phyloP scores from a whole-genome alignment of 148 eudicot genomes.

The Dysphania ambrosioides region DNA sequence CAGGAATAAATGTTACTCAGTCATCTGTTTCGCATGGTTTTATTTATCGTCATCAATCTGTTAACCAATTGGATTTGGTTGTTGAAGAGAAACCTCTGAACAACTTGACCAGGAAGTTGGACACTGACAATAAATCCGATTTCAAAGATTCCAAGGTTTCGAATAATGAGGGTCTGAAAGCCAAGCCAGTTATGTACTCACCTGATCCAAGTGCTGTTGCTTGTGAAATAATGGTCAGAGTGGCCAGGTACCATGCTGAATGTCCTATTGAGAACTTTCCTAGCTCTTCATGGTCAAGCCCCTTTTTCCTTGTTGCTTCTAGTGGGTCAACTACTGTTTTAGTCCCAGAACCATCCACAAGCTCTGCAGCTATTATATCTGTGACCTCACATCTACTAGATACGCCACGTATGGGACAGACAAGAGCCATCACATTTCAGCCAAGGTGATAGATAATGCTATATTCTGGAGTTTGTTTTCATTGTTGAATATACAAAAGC shows the following conservation, averaged over 20 bases:
- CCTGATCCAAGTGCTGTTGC: conserved; percentile 66
- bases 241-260: conserved; percentile 54
- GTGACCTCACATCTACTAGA: conserved; percentile 72
- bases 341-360: conserved; percentile 64
- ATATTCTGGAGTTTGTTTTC: background rate
- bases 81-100: conserved; percentile 23
- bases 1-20: conserved; percentile 25
- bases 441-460: conserved; percentile 51
- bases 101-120: conserved; percentile 14
- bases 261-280: conserved; percentile 33
- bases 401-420: conserved; percentile 75
- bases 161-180: conserved; percentile 38
- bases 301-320: conserved; percentile 88
- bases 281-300: conserved; percentile 66
- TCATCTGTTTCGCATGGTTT: conserved; percentile 32
- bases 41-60: conserved; percentile 18
- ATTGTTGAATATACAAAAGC: conserved; percentile 5
- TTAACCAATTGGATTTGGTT: conserved; percentile 26
- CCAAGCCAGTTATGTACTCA: conserved; percentile 71
- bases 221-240: conserved; percentile 60
- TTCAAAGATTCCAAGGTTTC: conserved; percentile 25
- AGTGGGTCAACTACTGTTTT: conserved; percentile 79
- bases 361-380: conserved; percentile 65
- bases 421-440: conserved; percentile 86
- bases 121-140: conserved; percentile 39